Base-by-base conservation (phyloP, 2,329 filamentous ascomycete genomes). In the Colletotrichum chrysophilum region DNA sequence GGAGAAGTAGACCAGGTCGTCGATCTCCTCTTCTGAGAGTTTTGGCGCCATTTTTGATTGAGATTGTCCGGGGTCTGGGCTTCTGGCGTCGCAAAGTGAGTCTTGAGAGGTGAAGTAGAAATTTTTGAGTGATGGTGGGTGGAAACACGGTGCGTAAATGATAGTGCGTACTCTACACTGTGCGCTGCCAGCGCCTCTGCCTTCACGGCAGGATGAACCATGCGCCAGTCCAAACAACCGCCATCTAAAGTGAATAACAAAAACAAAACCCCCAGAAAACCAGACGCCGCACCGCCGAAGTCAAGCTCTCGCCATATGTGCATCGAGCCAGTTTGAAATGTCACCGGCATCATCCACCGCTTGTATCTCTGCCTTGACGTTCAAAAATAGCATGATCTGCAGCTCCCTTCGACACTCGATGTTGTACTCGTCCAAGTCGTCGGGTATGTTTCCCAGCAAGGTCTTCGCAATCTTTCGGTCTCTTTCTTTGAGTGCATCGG, bases 1-100 rank as follows among this genome's bases (percentile, higher is more conserved):
- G 4, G 96, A 91, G 79, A 95, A 92, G 87, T 98, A 98, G 79
- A 98, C 91, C 78, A 98, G 90, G 85, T 98, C 96, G 83, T 98
- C 96, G 80, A 97, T 93, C 84, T 96, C 92, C 69, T 98, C 96
- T 82, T 94, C 93, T 66, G 91, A 91, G 65, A 96, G 87, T 76
- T 87, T 87, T 26, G 88, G 88, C 32, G 88, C 86, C 85, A 90
- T 90, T 55, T 70, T 60, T 58, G 65, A 34, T 70, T 52, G n/a
- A 60, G 26, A 36, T 65, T 64, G 68, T 21, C 21, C 24, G 24
- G 26, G 21, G 32, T 24, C 36, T 65, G 48, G 32, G 61, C 56
- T 65, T 52, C n/a, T 73, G 69, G 68, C 52, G 18, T 48, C n/a
- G 58, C 70, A 24, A 68, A 38, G 43, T 66, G 62, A n/a, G 28